Evolutionary conservation across 768 basidiomycete species (phyloP), one percentile per base, ranked within the genome.

Genomic region (Leccinum barrowsii): DNA sequence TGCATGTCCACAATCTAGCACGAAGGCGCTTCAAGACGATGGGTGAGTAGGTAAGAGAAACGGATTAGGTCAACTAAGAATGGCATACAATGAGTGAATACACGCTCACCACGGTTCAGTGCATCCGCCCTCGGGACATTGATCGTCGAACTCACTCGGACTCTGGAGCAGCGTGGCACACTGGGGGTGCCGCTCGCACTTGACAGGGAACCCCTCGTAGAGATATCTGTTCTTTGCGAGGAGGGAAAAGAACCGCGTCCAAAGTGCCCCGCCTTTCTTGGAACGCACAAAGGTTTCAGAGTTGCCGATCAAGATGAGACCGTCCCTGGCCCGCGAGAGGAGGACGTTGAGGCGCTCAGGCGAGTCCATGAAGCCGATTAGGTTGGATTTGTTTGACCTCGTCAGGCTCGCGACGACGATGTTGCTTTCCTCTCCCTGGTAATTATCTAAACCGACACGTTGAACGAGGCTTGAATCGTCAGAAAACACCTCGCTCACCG

Each of bases 401-500:
- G 84, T 86, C 11, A 89, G 70, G 6, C 80, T 82, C 6, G 77
- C 76, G 24, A 89, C 72, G 21, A 89, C 85, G 52, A 90, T 83
- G 24, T 88, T 79, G 54, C 84, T 83, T 66, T 89, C 87, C 63
- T 89, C 87, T 10, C 87, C 87, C 62, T 89, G 87, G 59, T 87
- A 89, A 63, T 89, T 89, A 59, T 89, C 87, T 88, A 55, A 10
- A 17, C 12, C n/a, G 12, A 2, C 4, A 12, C 8, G n/a, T 40
- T 26, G 15, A 19, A 46, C 5, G 2, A 5, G 0, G 10, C 19
- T 10, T 17, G 34, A 15, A 11, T 3, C n/a, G 37, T 10, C 22
- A 5, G 48, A 6, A 30, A 12, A 2, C 1, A 11, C 42, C 3
- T 44, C 17, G 1, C 75, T 24, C 57, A 86, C 87, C 87, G 10